Conservation (phyloP, 2,329 filamentous ascomycete genomes). For the Epichloe festucae region DNA sequence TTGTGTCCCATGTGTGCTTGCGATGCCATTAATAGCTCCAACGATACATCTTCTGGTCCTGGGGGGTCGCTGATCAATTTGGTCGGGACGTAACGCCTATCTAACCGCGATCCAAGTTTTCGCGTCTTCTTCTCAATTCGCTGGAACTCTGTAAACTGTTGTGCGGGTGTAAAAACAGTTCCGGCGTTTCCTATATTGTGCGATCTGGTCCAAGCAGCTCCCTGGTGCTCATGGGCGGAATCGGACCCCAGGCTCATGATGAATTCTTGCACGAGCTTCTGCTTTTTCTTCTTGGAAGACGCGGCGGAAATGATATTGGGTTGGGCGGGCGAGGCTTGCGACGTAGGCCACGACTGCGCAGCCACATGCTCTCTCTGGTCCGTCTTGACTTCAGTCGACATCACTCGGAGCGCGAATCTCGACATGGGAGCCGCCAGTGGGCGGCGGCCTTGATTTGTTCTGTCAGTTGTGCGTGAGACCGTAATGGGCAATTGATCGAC, state of each 20-base stretch:
- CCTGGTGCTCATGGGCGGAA: constrained; percentile 21
- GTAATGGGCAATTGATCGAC: constrained; percentile 12
- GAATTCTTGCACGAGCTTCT: constrained; percentile 18
- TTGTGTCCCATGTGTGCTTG: constrained; percentile 86
- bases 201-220: constrained; percentile 19
- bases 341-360: constrained; percentile 12
- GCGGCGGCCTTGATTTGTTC: constrained; percentile 24
- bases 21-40: constrained; percentile 79
- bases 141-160: constrained; percentile 27
- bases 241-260: constrained; percentile 23
- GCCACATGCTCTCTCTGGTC: constrained; percentile 5
- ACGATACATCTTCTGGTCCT: constrained; percentile 63
- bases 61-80: constrained; percentile 58
- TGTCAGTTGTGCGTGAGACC: background rate
- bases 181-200: constrained; percentile 20
- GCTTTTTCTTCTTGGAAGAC: constrained; percentile 21
- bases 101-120: constrained; percentile 34
- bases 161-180: constrained; percentile 22
- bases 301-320: constrained; percentile 10
- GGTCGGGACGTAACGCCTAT: constrained; percentile 50
- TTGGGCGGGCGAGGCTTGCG: constrained; percentile 9
- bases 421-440: constrained; percentile 33
- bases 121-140: constrained; percentile 29
- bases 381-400: constrained; percentile 19
- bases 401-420: constrained; percentile 11